These are phyloP conservation scores for Verbascum thapsus DNA, from an alignment of 257 asterid species.

Conservation along the genomic window DNA sequence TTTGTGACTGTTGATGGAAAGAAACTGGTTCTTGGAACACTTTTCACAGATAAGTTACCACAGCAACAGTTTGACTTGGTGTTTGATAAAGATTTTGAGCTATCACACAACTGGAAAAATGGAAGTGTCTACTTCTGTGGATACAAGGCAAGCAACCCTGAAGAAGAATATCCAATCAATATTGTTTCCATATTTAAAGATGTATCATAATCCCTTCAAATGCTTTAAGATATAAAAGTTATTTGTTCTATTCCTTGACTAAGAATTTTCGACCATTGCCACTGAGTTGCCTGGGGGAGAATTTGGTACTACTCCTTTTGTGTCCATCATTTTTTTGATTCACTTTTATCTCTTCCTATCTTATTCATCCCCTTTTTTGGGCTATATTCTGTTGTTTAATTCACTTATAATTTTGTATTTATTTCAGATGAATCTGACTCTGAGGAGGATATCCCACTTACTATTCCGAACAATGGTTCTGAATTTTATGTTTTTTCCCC, in stretches of 20 bases:
- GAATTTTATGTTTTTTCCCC: neutral
- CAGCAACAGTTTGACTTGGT: constrained; percentile 75
- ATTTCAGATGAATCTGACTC: constrained; percentile 60
- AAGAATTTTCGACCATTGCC: constrained; percentile 16
- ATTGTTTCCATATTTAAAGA: no score
- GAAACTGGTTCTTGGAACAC: constrained; percentile 80
- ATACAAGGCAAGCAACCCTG: constrained; percentile 58
- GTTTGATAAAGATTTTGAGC: constrained; percentile 59
- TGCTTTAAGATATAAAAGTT: neutral
- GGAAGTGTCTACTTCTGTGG: constrained; percentile 80
- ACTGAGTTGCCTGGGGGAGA: constrained; percentile 43
- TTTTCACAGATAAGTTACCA: constrained; percentile 65
- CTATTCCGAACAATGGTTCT: constrained; percentile 52
- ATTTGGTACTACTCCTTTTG: constrained; percentile 36
- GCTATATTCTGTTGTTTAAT: neutral
- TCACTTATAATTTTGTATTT: neutral
- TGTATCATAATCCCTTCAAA: no score
- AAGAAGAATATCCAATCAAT: constrained; percentile 64
- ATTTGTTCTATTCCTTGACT: constrained; percentile 52
- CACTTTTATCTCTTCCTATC: no score
- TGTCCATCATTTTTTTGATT: neutral
- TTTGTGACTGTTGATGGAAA: constrained; percentile 58
- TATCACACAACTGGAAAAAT: constrained; percentile 74
- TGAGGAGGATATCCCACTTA: constrained; percentile 56
- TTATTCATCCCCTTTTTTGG: neutral